Evolutionary conservation across 257 asterid genomes (phyloP).

Genomic region (Solanum habrochaites): DNA sequence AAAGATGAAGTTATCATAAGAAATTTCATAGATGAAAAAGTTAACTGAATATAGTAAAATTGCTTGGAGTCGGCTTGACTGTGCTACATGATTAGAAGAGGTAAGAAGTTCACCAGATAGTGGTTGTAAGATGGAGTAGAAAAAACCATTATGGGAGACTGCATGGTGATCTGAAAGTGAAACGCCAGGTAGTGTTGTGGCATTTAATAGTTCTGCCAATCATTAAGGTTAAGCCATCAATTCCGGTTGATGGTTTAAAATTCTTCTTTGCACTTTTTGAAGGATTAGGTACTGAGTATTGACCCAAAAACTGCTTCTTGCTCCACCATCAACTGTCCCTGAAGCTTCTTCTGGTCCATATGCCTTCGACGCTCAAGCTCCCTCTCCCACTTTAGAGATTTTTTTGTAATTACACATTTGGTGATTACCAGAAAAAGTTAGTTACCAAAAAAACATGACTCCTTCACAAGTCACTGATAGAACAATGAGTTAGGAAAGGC

Average conservation of each 20-base stretch:
- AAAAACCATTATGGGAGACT: background rate
- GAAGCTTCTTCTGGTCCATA: slow-evolving; percentile 83
- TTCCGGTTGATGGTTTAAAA: slow-evolving; percentile 35
- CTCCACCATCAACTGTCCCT: slow-evolving; percentile 60
- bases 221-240: background rate
- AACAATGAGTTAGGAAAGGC: background rate
- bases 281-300: slow-evolving; percentile 71
- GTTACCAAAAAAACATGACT: background rate
- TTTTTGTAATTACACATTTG: background rate
- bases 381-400: slow-evolving; percentile 37
- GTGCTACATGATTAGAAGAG: background rate
- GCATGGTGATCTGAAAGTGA: background rate
- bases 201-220: background rate
- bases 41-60: background rate
- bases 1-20: background rate
- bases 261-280: slow-evolving; percentile 44
- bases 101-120: background rate
- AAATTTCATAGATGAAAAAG: background rate
- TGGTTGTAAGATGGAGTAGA: background rate
- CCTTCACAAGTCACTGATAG: background rate
- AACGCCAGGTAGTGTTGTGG: background rate
- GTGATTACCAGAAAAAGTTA: background rate
- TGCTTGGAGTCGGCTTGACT: background rate
- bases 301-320: slow-evolving; percentile 80
- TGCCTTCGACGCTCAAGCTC: slow-evolving; percentile 65